These are phyloP conservation scores for Alternaria consortialis DNA, from an alignment of 2,329 filamentous ascomycete species.

Conservation along the genomic window DNA sequence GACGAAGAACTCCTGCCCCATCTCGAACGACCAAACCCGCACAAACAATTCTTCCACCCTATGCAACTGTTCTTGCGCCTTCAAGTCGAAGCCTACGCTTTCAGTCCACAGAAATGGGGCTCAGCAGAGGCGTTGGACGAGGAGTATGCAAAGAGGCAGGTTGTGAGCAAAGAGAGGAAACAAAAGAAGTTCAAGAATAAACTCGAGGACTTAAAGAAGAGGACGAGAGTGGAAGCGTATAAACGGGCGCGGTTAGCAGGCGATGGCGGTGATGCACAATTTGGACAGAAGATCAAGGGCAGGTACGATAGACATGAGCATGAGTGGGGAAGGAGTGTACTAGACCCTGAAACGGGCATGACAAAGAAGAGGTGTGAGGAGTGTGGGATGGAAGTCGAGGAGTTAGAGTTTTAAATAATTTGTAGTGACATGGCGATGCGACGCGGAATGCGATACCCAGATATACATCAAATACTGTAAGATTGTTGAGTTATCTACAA, in stretches of 20 bases:
- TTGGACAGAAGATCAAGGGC: constrained; percentile 78
- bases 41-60: constrained; percentile 95
- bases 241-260: constrained; percentile 64
- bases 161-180: constrained; percentile 83
- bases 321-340: constrained; percentile 74
- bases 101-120: constrained; percentile 86
- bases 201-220: constrained; percentile 88
- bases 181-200: constrained; percentile 93
- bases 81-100: constrained; percentile 94
- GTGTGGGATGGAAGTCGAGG: constrained; percentile 74
- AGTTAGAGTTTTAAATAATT: constrained; percentile 64
- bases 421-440: background rate
- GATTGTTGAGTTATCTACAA: no score
- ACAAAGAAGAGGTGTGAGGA: constrained; percentile 77
- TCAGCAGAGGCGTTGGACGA: constrained; percentile 83
- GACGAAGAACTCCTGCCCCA: constrained; percentile 88
- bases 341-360: constrained; percentile 72
- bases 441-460: background rate
- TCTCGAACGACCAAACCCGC: constrained; percentile 88
- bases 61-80: constrained; percentile 98
- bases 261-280: constrained; percentile 56
- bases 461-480: background rate
- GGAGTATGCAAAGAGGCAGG: constrained; percentile 82
- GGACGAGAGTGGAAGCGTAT: constrained; percentile 90
- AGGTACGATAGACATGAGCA: constrained; percentile 79